Base-by-base conservation (phyloP, 2,329 filamentous ascomycete genomes). In the Epichloe elymi region DNA sequence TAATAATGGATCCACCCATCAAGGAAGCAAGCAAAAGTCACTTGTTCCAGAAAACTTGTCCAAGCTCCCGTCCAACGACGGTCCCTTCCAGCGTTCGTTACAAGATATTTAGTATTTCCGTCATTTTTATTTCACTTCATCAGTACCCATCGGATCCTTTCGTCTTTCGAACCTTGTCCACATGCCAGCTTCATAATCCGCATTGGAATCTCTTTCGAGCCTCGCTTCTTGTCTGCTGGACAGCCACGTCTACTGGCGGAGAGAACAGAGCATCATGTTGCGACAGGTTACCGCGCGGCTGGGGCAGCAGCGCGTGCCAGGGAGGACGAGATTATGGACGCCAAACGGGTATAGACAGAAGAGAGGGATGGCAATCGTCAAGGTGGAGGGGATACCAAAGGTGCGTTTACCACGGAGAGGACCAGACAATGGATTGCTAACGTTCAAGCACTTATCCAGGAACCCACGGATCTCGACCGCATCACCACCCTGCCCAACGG, bases 401-500 rank as follows among this genome's bases (percentile, higher is more conserved):
- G 45, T 43, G 38, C 17, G 36, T 15, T 15, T n/a, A 30, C 14
- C 23, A 7, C 14, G 26, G 10, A 43, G 26, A 7, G 30, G 26
- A 19, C 11, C 12, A 35, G 11, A 38, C 2, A 14, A 38, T 14
- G 15, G 36, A 38, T 14, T 12, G 36, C 12, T 14, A 2, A n/a
- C 11, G 14, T 2, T 14, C 23, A 30, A 26, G 15, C 11, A 5
- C 12, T 5, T 5, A 17, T 10, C n/a, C 30, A 69, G 67, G 90
- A 97, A 64, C 88, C 88, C 14, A 83, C 83, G 46, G 88, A 95
- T 57, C 80, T 95, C 60, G 88, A 96, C 67, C 75, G 85, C 58
- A 84, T 97, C 61, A 95, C 90, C 7, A 90, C 84, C 1, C 80
- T 98, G 15, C 74, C 88, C 47, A 98, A 98, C 76, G 93, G 93